Percentiles rank a stretch among this genome's conserved stretches.
phyloP scores from a whole-genome alignment of 352 stramenopile species.

The Phytopythium chamaehyphon region DNA sequence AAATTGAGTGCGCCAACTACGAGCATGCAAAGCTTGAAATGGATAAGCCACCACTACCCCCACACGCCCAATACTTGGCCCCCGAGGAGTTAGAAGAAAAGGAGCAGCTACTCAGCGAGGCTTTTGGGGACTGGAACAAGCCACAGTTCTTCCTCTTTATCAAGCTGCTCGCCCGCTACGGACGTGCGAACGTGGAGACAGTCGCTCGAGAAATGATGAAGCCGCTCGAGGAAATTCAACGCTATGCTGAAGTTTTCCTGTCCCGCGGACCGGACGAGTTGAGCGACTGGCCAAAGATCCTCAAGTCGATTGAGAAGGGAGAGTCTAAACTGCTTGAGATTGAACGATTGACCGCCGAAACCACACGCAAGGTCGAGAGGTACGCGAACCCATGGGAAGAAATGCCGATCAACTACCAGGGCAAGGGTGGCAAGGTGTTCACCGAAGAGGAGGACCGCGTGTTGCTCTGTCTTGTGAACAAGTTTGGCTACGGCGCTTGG shows the following conservation, averaged over 20 bases:
- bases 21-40: slow-evolving; percentile 69
- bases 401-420: slow-evolving; percentile 87
- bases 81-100: slow-evolving; percentile 91
- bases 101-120: slow-evolving; percentile 82
- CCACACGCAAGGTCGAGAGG: slow-evolving; percentile 63
- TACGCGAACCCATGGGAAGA: slow-evolving; percentile 85
- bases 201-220: slow-evolving; percentile 84
- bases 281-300: slow-evolving; percentile 77
- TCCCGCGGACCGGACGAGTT: slow-evolving; percentile 66
- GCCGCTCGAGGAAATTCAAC: slow-evolving; percentile 61
- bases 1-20: slow-evolving; percentile 80
- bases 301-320: slow-evolving; percentile 87
- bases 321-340: slow-evolving; percentile 87
- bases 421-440: slow-evolving; percentile 91
- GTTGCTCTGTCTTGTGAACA: slow-evolving; percentile 95
- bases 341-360: slow-evolving; percentile 75
- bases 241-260: slow-evolving; percentile 68
- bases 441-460: slow-evolving; percentile 98
- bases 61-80: slow-evolving; percentile 75
- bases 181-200: slow-evolving; percentile 66
- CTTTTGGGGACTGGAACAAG: slow-evolving; percentile 86
- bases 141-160: slow-evolving; percentile 85
- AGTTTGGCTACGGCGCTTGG: slow-evolving; percentile 96
- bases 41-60: slow-evolving; percentile 71
- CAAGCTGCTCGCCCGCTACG: slow-evolving; percentile 78